phyloP scores from a whole-genome alignment of 352 stramenopile genomes.

The Pythium monospermum region DNA sequence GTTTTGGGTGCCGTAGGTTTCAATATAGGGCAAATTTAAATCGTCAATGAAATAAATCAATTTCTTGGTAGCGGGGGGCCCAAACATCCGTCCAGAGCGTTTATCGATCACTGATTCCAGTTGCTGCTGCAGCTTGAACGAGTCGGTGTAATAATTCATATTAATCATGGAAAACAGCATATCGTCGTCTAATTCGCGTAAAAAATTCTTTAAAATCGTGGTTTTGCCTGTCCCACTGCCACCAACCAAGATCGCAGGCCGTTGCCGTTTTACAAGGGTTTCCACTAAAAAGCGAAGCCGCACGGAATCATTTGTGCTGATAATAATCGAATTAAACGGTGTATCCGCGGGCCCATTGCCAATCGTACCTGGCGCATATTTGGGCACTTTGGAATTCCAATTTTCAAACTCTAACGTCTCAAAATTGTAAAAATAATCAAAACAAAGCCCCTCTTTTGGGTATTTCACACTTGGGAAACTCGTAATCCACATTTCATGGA shows the following conservation, averaged over 20 bases:
- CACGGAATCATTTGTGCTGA: constrained; percentile 95
- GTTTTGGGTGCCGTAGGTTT: constrained; percentile 97
- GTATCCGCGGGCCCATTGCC: constrained; percentile 91
- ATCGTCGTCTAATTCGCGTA: constrained; percentile 86
- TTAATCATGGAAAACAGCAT: constrained; percentile 97
- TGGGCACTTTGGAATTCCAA: constrained; percentile 92
- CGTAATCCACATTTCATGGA: constrained; percentile 79
- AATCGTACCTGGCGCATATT: constrained; percentile 89
- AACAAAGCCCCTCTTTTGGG: constrained; percentile 94
- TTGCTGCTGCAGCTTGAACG: constrained; percentile 92
- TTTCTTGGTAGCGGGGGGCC: constrained; percentile 93
- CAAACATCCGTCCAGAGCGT: constrained; percentile 93
- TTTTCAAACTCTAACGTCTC: constrained; percentile 90
- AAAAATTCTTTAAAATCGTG: constrained; percentile 96
- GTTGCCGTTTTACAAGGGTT: constrained; percentile 90
- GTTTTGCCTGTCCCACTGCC: constrained; percentile 97
- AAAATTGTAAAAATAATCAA: constrained; percentile 97
- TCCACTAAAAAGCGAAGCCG: constrained; percentile 94
- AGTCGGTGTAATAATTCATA: constrained; percentile 97
- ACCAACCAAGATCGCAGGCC: constrained; percentile 94
- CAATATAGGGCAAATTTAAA: constrained; percentile 95
- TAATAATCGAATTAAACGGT: constrained; percentile 95
- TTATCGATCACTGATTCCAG: constrained; percentile 97
- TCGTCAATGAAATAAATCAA: constrained; percentile 97
- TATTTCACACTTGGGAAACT: constrained; percentile 89